phyloP scores from a whole-genome alignment of 2,329 filamentous ascomycete genomes.

The Trichoderma hamatum region DNA sequence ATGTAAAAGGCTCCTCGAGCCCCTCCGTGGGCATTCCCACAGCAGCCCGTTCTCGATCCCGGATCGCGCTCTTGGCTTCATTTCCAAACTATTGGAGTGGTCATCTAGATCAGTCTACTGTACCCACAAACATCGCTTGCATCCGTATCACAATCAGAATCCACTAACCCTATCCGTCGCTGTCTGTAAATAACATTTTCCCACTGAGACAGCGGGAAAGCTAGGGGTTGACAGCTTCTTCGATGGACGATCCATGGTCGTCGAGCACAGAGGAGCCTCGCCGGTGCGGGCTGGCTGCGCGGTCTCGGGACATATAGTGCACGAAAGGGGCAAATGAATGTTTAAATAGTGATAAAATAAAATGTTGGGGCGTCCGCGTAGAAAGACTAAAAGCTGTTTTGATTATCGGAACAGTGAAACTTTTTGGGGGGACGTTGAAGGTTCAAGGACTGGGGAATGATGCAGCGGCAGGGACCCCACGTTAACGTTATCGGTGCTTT shows the following conservation, averaged over 20 bases:
- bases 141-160: background rate
- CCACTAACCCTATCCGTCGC: slow-evolving; percentile 42
- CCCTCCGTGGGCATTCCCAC: slow-evolving; percentile 33
- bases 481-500: background rate
- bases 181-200: slow-evolving; percentile 44
- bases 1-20: slow-evolving; percentile 36
- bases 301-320: slow-evolving; percentile 22
- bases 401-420: background rate
- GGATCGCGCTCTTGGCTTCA: slow-evolving; percentile 39
- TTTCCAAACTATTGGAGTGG: slow-evolving; percentile 42
- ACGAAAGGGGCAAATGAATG: background rate
- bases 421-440: slow-evolving; percentile 1
- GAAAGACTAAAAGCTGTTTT: background rate
- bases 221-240: slow-evolving; percentile 3
- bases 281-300: slow-evolving; percentile 20
- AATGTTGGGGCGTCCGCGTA: background rate
- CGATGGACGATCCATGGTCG: slow-evolving; percentile 29
- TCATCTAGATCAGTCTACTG: background rate
- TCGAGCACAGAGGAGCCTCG: slow-evolving; percentile 23
- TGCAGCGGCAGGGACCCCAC: slow-evolving; percentile 10
- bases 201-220: slow-evolving; percentile 36
- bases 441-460: background rate
- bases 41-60: slow-evolving; percentile 41
- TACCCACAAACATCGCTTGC: background rate
- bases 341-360: background rate